A percentile compares a stretch with the other conserved stretches of the same genome.
These are phyloP conservation scores for Cicer pinnatifidum DNA, from an alignment of 306 rosid species.

Conservation along the genomic window DNA sequence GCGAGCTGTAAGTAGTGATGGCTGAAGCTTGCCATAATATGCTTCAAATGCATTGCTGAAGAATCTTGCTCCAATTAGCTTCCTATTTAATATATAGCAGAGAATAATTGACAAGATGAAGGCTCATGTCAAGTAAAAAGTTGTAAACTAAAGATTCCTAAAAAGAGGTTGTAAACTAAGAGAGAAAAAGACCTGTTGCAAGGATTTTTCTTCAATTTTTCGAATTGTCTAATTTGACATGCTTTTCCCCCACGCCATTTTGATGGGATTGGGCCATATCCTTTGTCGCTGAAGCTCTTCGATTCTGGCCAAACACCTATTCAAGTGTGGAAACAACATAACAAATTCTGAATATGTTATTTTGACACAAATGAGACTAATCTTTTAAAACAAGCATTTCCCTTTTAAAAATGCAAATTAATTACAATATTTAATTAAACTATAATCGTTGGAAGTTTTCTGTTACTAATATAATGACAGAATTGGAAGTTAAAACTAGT, in stretches of 20 bases:
- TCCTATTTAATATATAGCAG: slow-evolving; percentile 43
- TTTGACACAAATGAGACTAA: neutral
- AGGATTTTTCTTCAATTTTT: neutral
- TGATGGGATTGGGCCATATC: slow-evolving; percentile 61
- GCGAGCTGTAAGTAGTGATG: slow-evolving; percentile 43
- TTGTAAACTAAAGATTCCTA: too few relatives aligned
- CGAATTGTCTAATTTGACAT: slow-evolving; percentile 42
- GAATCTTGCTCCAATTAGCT: slow-evolving; percentile 77
- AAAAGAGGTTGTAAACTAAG: neutral
- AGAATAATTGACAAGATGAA: too few relatives aligned
- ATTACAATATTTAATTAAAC: too few relatives aligned
- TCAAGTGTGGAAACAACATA: neutral
- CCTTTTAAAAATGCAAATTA: too few relatives aligned
- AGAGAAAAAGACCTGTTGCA: slow-evolving; percentile 31
- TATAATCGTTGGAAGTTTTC: too few relatives aligned
- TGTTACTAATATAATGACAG: too few relatives aligned
- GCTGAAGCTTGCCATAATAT: neutral
- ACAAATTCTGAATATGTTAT: neutral
- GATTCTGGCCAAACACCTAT: slow-evolving; percentile 82
- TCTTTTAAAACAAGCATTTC: too few relatives aligned
- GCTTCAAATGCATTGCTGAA: slow-evolving; percentile 55
- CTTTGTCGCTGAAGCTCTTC: slow-evolving; percentile 59
- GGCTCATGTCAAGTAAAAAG: too few relatives aligned
- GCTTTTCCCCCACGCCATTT: slow-evolving; percentile 57
- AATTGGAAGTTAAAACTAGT: too few relatives aligned